These are phyloP conservation scores for Trifolium repens DNA, from an alignment of 306 rosid species.

Conservation along the genomic window DNA sequence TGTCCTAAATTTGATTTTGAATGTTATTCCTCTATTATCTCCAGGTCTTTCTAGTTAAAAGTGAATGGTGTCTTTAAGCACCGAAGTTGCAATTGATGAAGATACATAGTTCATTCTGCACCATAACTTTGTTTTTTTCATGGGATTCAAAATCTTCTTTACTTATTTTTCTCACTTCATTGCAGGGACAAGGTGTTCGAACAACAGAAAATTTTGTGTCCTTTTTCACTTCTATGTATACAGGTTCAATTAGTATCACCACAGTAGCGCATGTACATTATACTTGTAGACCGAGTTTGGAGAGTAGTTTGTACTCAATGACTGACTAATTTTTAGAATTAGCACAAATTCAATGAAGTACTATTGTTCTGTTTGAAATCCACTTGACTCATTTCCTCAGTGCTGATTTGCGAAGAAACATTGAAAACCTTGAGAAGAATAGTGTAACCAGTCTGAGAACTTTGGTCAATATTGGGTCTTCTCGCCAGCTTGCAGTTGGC, in stretches of 20 bases:
- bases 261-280: constrained; percentile 13
- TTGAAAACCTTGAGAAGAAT: constrained; percentile 84
- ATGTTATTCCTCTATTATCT: constrained; percentile 18
- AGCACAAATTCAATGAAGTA: neutral
- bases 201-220: constrained; percentile 89
- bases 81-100: neutral
- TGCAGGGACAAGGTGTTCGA: constrained; percentile 95
- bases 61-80: neutral
- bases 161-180: constrained; percentile 25
- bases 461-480: constrained; percentile 90
- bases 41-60: constrained; percentile 5
- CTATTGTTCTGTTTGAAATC: constrained; percentile 26
- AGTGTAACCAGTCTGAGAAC: constrained; percentile 84
- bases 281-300: neutral
- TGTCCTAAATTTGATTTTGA: neutral
- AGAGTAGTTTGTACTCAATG: constrained; percentile 8
- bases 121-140: constrained; percentile 34
- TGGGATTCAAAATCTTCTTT: neutral
- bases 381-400: constrained; percentile 66
- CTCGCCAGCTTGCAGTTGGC: constrained; percentile 99
- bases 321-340: neutral
- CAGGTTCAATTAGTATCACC: neutral
- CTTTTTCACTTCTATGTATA: constrained; percentile 47
- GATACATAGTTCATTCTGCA: neutral
- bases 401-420: constrained; percentile 79